These are phyloP conservation scores for Leccinum olivaceopallidum DNA, from an alignment of 768 basidiomycete species.

Conservation along the genomic window DNA sequence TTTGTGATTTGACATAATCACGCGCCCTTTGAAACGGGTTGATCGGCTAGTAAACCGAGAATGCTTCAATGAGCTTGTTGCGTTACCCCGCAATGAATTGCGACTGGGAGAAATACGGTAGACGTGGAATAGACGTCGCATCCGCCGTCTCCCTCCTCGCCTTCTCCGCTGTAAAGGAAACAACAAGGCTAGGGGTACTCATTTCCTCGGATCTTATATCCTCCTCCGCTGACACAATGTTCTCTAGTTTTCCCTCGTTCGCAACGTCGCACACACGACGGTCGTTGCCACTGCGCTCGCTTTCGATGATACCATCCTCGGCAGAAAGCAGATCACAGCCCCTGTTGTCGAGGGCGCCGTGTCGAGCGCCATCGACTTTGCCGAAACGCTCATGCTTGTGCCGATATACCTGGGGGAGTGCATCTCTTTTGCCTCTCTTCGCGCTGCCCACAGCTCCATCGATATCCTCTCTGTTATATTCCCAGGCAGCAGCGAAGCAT, in stretches of 20 bases:
- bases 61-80: background rate
- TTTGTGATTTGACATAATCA: slow-evolving; percentile 15
- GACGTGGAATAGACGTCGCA: slow-evolving; percentile 67
- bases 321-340: slow-evolving; percentile 57
- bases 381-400: slow-evolving; percentile 71
- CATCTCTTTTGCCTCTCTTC: slow-evolving; percentile 70
- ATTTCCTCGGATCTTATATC: slow-evolving; percentile 7
- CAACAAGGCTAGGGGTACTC: slow-evolving; percentile 71
- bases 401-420: slow-evolving; percentile 77
- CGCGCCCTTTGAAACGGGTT: slow-evolving; percentile 12
- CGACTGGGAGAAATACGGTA: slow-evolving; percentile 43
- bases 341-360: slow-evolving; percentile 60
- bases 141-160: slow-evolving; percentile 61
- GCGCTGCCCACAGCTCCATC: slow-evolving; percentile 74
- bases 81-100: slow-evolving; percentile 26
- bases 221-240: slow-evolving; percentile 7
- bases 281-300: slow-evolving; percentile 58
- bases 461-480: slow-evolving; percentile 73
- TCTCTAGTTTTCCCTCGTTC: slow-evolving; percentile 64
- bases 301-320: slow-evolving; percentile 68
- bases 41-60: background rate
- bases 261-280: slow-evolving; percentile 58
- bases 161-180: slow-evolving; percentile 65
- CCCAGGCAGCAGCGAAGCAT: slow-evolving; percentile 74
- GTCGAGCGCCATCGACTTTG: slow-evolving; percentile 58